Percentiles rank a stretch among this genome's conserved stretches.
Evolutionary conservation across 768 basidiomycete genomes (phyloP).

Genomic region (Lactarius deliciosus): DNA sequence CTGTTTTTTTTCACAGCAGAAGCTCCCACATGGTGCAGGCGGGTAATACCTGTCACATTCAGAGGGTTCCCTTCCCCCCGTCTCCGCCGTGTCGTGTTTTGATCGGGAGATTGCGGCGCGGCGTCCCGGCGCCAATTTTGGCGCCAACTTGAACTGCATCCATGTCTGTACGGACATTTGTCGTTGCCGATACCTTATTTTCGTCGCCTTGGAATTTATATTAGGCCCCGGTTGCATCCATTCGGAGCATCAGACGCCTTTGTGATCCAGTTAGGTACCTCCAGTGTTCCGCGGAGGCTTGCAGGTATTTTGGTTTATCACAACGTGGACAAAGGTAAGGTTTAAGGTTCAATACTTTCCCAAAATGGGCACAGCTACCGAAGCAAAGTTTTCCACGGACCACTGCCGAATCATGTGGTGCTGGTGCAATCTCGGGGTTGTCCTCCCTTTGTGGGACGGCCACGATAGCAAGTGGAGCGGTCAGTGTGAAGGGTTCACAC

Average conservation of each 20-base stretch:
- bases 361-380: not conserved
- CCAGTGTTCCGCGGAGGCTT: not conserved
- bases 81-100: not conserved
- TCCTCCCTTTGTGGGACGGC: not conserved
- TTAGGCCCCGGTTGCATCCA: not conserved
- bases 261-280: not conserved
- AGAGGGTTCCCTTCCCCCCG: not conserved
- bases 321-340: not conserved
- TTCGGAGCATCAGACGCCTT: not conserved
- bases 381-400: not conserved
- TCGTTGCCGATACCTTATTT: not conserved
- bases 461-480: not conserved
- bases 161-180: not conserved
- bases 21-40: not conserved
- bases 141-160: not conserved
- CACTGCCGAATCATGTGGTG: not conserved
- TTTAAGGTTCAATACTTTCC: not conserved
- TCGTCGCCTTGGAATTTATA: not conserved
- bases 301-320: not conserved
- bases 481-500: not conserved
- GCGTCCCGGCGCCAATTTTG: not conserved
- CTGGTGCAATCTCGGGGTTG: not conserved
- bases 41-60: constrained; percentile 2
- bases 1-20: not conserved
- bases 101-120: constrained; percentile 1